Conservation (phyloP, 2,329 filamentous ascomycete genomes). For the Colletotrichum sublineola region DNA sequence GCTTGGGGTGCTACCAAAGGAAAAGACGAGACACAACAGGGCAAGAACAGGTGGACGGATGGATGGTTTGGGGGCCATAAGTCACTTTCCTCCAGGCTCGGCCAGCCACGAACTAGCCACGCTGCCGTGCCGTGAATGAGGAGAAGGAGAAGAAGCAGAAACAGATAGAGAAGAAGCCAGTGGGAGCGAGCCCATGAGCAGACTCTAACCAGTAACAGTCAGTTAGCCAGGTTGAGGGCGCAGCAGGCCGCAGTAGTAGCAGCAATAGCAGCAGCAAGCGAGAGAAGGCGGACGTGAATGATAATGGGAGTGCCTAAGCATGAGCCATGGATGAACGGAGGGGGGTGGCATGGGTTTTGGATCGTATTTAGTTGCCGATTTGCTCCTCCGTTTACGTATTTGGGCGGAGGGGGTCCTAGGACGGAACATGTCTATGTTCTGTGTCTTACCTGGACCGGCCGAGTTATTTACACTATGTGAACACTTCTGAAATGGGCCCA, state of each 20-base stretch:
- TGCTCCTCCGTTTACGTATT: not conserved
- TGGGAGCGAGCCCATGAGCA: not conserved
- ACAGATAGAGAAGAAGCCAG: not conserved
- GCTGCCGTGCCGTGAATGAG: not conserved
- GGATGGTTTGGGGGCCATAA: not conserved
- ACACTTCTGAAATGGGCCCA: slow-evolving; percentile 5
- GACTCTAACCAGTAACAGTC: not conserved
- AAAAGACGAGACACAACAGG: not conserved
- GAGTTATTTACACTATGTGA: slow-evolving; percentile 16
- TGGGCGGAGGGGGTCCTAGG: not conserved
- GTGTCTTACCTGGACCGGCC: slow-evolving; percentile 14
- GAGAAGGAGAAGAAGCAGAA: not conserved
- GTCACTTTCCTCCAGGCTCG: slow-evolving; percentile 11
- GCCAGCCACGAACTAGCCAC: slow-evolving; percentile 4
- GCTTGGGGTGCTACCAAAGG: slow-evolving; percentile 30
- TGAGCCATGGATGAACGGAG: not conserved
- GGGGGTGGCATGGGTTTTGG: not conserved
- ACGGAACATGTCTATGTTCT: not conserved
- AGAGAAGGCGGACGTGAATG: slow-evolving; percentile 5
- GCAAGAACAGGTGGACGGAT: slow-evolving; percentile 10
- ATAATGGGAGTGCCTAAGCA: slow-evolving; percentile 23
- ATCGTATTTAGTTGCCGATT: not conserved
- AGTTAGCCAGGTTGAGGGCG: not conserved
- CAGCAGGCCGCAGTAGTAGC: not conserved
- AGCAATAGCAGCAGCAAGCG: not conserved